These are phyloP conservation scores for Plectosphaerella cucumerina DNA, from an alignment of 2,329 filamentous ascomycete species.

Conservation along the genomic window DNA sequence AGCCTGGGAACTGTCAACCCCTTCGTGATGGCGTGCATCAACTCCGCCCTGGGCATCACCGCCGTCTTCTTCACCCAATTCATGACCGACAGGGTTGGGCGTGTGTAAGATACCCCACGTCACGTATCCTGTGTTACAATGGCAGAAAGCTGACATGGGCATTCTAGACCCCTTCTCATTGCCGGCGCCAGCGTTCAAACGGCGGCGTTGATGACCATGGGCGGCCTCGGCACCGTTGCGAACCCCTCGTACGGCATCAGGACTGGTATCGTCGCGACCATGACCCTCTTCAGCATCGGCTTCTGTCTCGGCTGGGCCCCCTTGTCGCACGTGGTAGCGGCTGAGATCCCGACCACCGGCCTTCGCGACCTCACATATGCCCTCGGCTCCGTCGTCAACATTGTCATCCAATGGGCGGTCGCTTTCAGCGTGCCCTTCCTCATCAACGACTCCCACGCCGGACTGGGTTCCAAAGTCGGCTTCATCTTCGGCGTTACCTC, in stretches of 20 bases:
- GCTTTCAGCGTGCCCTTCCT: slow-evolving; percentile 33
- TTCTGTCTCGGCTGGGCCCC: slow-evolving; percentile 29
- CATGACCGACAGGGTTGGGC: slow-evolving; percentile 13
- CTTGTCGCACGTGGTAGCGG: slow-evolving; percentile 27
- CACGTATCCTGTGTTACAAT: not conserved
- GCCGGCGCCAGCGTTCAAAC: slow-evolving; percentile 22
- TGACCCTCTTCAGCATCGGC: slow-evolving; percentile 23
- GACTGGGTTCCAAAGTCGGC: slow-evolving; percentile 28
- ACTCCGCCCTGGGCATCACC: slow-evolving; percentile 9
- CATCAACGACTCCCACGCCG: slow-evolving; percentile 26
- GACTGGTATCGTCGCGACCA: slow-evolving; percentile 25
- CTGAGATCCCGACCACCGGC: slow-evolving; percentile 25
- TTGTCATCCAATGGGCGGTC: slow-evolving; percentile 25
- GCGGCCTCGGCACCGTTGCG: slow-evolving; percentile 23
- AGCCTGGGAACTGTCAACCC: slow-evolving; percentile 20
- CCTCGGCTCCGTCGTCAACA: slow-evolving; percentile 22
- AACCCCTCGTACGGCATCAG: slow-evolving; percentile 13
- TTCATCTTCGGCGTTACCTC: slow-evolving; percentile 28
- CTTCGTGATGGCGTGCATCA: slow-evolving; percentile 17
- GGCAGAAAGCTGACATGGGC: not conserved
- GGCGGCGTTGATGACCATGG: slow-evolving; percentile 27
- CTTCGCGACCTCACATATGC: slow-evolving; percentile 25
- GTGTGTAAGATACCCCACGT: not conserved
- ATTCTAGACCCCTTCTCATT: slow-evolving; percentile 15
- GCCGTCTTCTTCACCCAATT: slow-evolving; percentile 9